phyloP scores from a whole-genome alignment of 257 asterid genomes.

The Solanum verrucosum region DNA sequence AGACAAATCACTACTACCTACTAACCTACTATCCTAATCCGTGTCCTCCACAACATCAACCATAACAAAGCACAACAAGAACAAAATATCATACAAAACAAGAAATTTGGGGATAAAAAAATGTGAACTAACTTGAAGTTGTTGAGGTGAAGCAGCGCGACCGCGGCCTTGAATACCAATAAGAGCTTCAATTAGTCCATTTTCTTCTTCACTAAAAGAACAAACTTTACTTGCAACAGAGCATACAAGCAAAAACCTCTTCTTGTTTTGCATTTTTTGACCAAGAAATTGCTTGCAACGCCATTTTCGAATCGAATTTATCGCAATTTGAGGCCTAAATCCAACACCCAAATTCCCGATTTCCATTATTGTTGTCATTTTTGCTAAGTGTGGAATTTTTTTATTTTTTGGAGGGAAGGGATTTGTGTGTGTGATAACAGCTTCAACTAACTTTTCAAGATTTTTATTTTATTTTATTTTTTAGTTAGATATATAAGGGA shows the following conservation, averaged over 20 bases:
- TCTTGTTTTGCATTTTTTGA: not conserved
- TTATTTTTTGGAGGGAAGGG: not conserved
- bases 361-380: slow-evolving; percentile 20
- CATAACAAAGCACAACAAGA: not conserved
- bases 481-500: not conserved
- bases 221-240: not conserved
- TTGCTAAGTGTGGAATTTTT: not conserved
- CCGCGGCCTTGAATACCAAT: slow-evolving; percentile 93
- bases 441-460: not conserved
- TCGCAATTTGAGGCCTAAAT: slow-evolving; percentile 1
- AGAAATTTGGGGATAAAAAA: not conserved
- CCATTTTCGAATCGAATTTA: not conserved
- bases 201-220: slow-evolving; percentile 42
- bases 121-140: slow-evolving; percentile 38
- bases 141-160: slow-evolving; percentile 59
- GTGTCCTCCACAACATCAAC: not conserved
- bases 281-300: not conserved
- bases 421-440: not conserved
- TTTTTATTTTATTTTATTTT: not conserved
- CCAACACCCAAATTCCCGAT: slow-evolving; percentile 10
- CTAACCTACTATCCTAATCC: not conserved
- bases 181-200: slow-evolving; percentile 51
- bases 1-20: not conserved
- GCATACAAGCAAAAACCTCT: not conserved
- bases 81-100: not conserved